Conservation (phyloP, 2,329 filamentous ascomycete species). For the Aspergillus caelatus region DNA sequence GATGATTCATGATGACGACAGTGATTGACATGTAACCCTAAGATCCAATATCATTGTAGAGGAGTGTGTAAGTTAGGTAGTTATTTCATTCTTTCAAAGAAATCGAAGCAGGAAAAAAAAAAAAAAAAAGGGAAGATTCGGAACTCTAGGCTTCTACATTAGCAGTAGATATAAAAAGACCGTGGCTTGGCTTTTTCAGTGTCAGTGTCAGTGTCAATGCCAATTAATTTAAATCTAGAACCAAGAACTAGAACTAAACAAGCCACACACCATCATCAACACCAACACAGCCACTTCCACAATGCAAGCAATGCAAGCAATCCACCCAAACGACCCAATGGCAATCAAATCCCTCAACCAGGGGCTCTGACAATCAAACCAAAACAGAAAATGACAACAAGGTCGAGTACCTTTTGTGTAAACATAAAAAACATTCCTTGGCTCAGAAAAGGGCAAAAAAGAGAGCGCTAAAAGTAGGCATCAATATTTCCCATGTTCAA, state of each 20-base stretch:
- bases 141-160: neutral
- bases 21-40: constrained; percentile 5
- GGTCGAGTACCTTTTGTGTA: neutral
- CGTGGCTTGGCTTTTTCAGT: neutral
- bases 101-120: neutral
- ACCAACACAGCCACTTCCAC: neutral
- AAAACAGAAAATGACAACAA: neutral
- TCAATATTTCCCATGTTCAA: neutral
- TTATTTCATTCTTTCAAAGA: no score
- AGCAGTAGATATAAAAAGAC: neutral
- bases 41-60: neutral
- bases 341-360: neutral
- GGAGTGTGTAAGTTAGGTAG: no score
- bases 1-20: constrained; percentile 26
- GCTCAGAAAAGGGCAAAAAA: no score
- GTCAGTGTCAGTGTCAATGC: no score
- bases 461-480: constrained; percentile 3
- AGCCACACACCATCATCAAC: no score
- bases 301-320: neutral
- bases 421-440: no score
- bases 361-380: neutral
- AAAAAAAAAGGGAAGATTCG: neutral
- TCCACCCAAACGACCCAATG: neutral
- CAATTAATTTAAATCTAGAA: no score
- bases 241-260: no score